These are phyloP conservation scores for Cryptococcus sp. DNA, from an alignment of 1,284 basidiomycete species.

Conservation along the genomic window DNA sequence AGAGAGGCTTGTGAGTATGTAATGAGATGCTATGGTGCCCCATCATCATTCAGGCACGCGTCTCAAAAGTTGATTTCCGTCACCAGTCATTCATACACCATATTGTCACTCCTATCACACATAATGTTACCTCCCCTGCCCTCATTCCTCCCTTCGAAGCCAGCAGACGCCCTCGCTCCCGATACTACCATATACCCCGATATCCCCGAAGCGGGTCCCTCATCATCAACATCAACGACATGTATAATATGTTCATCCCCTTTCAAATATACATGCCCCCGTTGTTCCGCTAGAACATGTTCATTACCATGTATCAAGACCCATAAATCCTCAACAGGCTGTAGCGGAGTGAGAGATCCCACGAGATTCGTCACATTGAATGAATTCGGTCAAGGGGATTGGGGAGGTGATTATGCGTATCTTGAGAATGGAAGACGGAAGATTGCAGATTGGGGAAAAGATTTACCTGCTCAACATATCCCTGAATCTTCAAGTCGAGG, in stretches of 20 bases:
- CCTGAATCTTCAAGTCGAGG: too few relatives aligned
- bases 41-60: too few relatives aligned
- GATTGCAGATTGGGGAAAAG: slow-evolving; percentile 56
- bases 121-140: neutral
- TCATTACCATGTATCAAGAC: slow-evolving; percentile 63
- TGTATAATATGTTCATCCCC: neutral
- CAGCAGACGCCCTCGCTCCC: neutral
- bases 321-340: slow-evolving; percentile 63
- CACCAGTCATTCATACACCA: too few relatives aligned
- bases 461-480: neutral
- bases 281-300: slow-evolving; percentile 66
- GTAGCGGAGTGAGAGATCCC: slow-evolving; percentile 69
- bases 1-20: too few relatives aligned
- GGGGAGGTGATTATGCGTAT: slow-evolving; percentile 80
- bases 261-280: slow-evolving; percentile 72
- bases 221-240: neutral
- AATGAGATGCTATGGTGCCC: too few relatives aligned
- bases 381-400: slow-evolving; percentile 68
- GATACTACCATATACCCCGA: neutral
- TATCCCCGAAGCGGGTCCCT: neutral
- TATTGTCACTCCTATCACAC: too few relatives aligned
- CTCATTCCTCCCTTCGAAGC: neutral
- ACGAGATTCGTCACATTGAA: slow-evolving; percentile 72
- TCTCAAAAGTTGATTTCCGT: too few relatives aligned
- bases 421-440: slow-evolving; percentile 73